phyloP scores from a whole-genome alignment of 768 basidiomycete species.

The Boletus reticuloceps region DNA sequence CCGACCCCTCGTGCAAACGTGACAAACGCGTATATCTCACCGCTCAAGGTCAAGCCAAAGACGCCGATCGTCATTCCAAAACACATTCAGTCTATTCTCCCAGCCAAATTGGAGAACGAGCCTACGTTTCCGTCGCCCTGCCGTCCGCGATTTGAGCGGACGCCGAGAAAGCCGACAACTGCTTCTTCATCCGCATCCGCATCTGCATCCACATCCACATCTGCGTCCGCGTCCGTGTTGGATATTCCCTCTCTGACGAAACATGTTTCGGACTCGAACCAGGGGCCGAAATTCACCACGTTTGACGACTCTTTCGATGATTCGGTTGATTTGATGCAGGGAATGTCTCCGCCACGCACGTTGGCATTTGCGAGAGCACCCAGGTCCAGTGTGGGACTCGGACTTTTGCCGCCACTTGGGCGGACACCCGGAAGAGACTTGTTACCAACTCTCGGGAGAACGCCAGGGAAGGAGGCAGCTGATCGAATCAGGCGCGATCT shows the following conservation, averaged over 20 bases:
- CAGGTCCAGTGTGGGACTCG: constrained; percentile 31
- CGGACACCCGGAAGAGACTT: constrained; percentile 66
- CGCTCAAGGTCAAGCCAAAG: constrained; percentile 55
- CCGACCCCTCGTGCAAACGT: constrained; percentile 38
- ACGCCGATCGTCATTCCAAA: constrained; percentile 53
- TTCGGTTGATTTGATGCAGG: constrained; percentile 37
- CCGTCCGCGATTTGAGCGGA: constrained; percentile 29
- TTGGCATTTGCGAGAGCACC: constrained; percentile 48
- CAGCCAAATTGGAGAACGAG: constrained; percentile 64
- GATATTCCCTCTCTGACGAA: constrained; percentile 53
- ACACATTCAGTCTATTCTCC: constrained; percentile 59
- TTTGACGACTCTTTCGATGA: constrained; percentile 38
- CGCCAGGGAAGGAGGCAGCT: constrained; percentile 72
- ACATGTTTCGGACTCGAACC: constrained; percentile 36
- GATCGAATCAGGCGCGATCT: constrained; percentile 65
- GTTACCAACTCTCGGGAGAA: constrained; percentile 47
- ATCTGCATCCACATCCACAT: constrained; percentile 31
- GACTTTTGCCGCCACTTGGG: constrained; percentile 39
- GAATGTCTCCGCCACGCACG: constrained; percentile 54
- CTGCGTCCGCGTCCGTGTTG: constrained; percentile 30
- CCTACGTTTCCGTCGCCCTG: constrained; percentile 45
- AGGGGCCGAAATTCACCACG: constrained; percentile 36
- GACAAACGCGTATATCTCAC: constrained; percentile 38
- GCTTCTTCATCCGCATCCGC: constrained; percentile 2
- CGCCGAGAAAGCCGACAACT: constrained; percentile 25